Evolutionary conservation across 164 flowering plant species (phyloP), one percentile per base, ranked within the genome.

Genomic region (Kingdonia uniflora): DNA sequence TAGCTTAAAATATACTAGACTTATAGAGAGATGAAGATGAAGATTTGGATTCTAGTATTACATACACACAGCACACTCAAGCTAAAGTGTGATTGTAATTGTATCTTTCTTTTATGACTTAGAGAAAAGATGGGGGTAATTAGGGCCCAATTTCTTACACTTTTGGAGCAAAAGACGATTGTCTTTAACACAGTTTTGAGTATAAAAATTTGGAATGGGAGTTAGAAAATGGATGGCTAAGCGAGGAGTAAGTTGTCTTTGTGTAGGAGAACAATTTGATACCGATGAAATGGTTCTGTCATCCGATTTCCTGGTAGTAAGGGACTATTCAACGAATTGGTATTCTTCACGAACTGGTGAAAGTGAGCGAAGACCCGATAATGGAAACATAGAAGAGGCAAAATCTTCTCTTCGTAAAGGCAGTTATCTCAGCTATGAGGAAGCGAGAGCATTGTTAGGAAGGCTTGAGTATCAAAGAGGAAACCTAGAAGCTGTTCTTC

Each of bases 391-490:
- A 54, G 94, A 87, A 74, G 98, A 85, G 65, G 98, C 95, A 1
- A 96, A 87, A 68, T 81, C 90, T 6, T 84, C 94, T 57, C 85
- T 91, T 54, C 81, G 95, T 22, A 94, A 87, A 54, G 76, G 95
- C 45, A 78, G 80, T 19, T 79, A 56, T 61, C 69, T 91, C 51
- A 85, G 81, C 67, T 84, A 82, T 65, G 98, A 87, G 99, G 97
- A 86, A 73, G 97, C 97, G 11, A 81, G 99, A 71, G 94, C 97
- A 33, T 70, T 92, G 56, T 55, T 88, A 44, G 99, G 99, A 62
- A 74, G 95, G 62, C 82, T 84, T 14, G 96, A 88, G 74, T 92
- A 76, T 73, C 88, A 84, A 56, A 80, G 76, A 59, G 99, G 99
- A 41, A 84, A 86, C 45, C 42, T 75, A 29, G 91, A 88, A 76